Evolutionary conservation across 2,329 filamentous ascomycete genomes (phyloP), one percentile per base, ranked within the genome.

Genomic region (Apiospora malaysiana): DNA sequence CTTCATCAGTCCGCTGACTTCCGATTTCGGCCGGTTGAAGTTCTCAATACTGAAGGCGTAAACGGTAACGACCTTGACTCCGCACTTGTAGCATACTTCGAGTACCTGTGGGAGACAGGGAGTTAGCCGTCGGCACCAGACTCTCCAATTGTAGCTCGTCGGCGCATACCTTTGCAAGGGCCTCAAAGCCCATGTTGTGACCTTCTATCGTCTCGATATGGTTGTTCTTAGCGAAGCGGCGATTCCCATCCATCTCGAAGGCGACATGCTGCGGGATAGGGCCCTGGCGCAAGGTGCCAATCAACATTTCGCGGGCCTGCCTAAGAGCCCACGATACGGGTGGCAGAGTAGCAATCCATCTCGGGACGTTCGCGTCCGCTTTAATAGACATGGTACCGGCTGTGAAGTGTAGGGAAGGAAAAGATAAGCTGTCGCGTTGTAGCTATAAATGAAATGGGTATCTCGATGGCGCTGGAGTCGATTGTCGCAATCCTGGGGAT

Each of bases 31-130:
- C 7, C 96, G 91, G 81, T 98, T 97, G 85, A 97, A 99, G 84
- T 99, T 99, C 83, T 99, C 96, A 78, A 99, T 98, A 79, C 94
- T 97, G 83, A 99, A 99, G 21, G 96, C 96, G 81, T 98, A 99
- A 74, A 99, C 94, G 4, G 96, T 98, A 49, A 99, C 95, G 10
- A 97, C 94, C 81, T 96, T 95, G 73, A 99, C 95, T 70, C 96
- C 96, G 71, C 93, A 94, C 81, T 97, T 98, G 86, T 98, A 99
- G 87, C 96, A 98, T 70, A 99, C 93, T 82, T 99, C 96, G 72
- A 99, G 91, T 69, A 98, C 94, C 92, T 93, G 76, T 45, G 25
- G 2, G 21, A 25, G 51, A 21, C 4, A 18, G 32, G 9, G 21
- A 14, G 46, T 12, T 40, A 27, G 68, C 37, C 23, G 25, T 49